Evolutionary conservation across 257 asterid genomes (phyloP), one percentile per base, ranked within the genome.

Genomic region (Echium plantagineum): DNA sequence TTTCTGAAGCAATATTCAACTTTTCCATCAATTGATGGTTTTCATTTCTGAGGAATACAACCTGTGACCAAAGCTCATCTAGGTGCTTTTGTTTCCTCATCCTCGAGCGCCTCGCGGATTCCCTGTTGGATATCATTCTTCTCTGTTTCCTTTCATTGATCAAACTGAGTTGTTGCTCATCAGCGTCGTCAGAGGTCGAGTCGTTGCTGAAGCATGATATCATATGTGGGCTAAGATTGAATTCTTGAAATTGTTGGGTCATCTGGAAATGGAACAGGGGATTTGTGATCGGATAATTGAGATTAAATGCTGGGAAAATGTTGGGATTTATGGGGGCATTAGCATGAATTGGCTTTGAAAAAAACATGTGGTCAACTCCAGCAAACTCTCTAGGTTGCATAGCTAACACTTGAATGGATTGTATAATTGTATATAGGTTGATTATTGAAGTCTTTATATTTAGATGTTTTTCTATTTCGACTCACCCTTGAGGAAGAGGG

Each of bases 1-100:
- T 58, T 49, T 89, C 93, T 0, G 93, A 70, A 1, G 63, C 79
- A 19, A 81, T 83, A 78, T 79, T 82, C 63, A 89, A 75, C 66
- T 83, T 82, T 31, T 82, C 86, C 2, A 78, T 52, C 64, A 89
- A 91, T 51, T 79, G 85, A 58, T 81, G 94, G 38, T 89, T 89
- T 87, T 89, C 97, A 51, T 82, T 82, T 2, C 89, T 72, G 24
- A 89, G 87, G 81, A 85, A 82, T 9, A 84, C 74, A 19, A 89
- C 87, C 70, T 84, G 97, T 6, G 97, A 80, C 95, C 95, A 84
- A 3, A 89, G 97, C 82, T 84, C 97, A 31, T 84, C 95, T 63
- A 89, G 66, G 67, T 86, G 97, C 73, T 77, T 89, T 57, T 85
- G 95, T 69, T 86, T 89, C 26, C 97, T 85, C 97, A 89, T 86